A percentile compares a stretch with the other conserved stretches of the same genome.
Evolutionary conservation across 2,329 filamentous ascomycete species (phyloP).

Genomic region (Aureobasidium sp.): DNA sequence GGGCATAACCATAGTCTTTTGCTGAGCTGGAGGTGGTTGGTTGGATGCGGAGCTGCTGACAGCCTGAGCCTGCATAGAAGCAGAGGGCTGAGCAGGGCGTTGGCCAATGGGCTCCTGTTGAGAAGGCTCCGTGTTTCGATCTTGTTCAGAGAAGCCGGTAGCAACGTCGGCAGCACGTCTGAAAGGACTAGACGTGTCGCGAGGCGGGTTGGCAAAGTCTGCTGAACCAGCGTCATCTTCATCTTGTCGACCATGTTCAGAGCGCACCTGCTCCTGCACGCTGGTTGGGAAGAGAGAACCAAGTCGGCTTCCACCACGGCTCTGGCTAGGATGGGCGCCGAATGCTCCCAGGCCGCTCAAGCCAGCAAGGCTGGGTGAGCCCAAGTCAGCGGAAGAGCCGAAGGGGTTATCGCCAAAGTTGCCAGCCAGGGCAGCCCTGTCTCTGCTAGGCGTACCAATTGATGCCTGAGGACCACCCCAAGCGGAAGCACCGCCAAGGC

Average conservation of each 20-base stretch:
- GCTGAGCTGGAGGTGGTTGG: conserved; percentile 61
- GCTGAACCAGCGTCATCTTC: conserved; percentile 47
- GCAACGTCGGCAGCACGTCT: conserved; percentile 21
- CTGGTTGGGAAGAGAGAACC: conserved; percentile 79
- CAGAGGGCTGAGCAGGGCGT: conserved; percentile 13
- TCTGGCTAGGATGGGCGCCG: conserved; percentile 43
- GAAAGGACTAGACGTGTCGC: conserved; percentile 54
- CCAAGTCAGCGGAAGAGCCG: conserved; percentile 70
- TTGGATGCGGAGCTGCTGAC: conserved; percentile 50
- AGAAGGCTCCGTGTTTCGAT: conserved; percentile 13
- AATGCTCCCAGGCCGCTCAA: conserved; percentile 63
- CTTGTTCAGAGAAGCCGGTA: conserved; percentile 8
- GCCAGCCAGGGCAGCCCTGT: conserved; percentile 44
- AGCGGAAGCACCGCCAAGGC: conserved; percentile 53
- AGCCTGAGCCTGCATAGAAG: conserved; percentile 27
- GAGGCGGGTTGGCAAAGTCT: conserved; percentile 21
- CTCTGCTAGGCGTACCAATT: conserved; percentile 65
- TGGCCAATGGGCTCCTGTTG: conserved; percentile 14
- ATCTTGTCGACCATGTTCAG: conserved; percentile 40
- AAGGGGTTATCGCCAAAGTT: conserved; percentile 53
- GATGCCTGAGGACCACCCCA: conserved; percentile 59
- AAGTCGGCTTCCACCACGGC: conserved; percentile 58
- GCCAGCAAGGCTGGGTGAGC: conserved; percentile 64
- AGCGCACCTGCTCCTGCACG: conserved; percentile 88
- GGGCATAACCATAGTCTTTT: conserved; percentile 96